Evolutionary conservation across 148 eudicot species (phyloP), one percentile per base, ranked within the genome.

Genomic region (Agrostemma githago): DNA sequence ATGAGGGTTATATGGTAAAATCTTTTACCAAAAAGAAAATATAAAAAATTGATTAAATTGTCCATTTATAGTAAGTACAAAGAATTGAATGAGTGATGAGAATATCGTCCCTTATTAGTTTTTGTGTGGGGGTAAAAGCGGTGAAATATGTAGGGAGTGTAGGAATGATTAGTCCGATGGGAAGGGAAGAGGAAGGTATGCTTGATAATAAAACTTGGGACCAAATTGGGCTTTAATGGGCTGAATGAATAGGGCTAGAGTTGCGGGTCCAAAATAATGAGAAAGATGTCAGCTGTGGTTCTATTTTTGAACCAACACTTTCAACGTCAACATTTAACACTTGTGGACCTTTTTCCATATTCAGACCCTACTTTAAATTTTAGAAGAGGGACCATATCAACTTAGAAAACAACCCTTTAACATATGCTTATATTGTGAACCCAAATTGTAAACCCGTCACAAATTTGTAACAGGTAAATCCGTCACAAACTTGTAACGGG

Each of bases 321-420:
- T 79, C 75, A 70, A 74, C 78, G 44, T 74, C 78, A 74, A 43
- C 6, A 63, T 68, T 79, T 53, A 68, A 60, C 74, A 69, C 74
- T 74, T 63, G 82, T 74, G 78, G 75, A 70, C 77, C 78, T 0
- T 48, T 6, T 74, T 79, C 78, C 54, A 37, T 74, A 51, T 74
- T 53, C 5, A 77, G 74, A 74, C 20, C 71, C 63, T 62, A n/a
- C 74, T 74, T 70, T 69, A 74, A 53, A 43, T 43, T n/a, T 69
- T 70, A 26, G 10, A 17, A 21, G 8, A 39, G 11, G 66, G 78
- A 51, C 77, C 66, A 51, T 74, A 16, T 54, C 70, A 26, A 39
- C 72, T 64, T 63, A 44, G 20, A 61, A 19, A 62, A 0, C 16
- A 12, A 26, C 34, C 71, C 54, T 21, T 51, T 51, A 51, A 51